A percentile compares a stretch with the other conserved stretches of the same genome.
Conservation (phyloP, 164 flowering plant genomes). For the Vitis rupestris region DNA sequence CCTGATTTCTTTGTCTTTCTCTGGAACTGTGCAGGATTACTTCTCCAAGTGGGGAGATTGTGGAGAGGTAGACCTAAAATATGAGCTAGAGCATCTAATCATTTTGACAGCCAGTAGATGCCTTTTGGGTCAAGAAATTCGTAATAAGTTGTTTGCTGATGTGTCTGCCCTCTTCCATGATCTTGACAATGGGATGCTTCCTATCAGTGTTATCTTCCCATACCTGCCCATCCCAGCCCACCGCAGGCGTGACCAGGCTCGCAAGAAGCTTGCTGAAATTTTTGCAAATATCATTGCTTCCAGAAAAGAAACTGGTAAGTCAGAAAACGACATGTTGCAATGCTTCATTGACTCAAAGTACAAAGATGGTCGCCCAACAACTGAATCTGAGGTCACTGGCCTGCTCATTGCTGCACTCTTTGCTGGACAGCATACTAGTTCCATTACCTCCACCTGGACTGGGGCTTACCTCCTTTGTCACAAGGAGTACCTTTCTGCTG, state of each 20-base stretch:
- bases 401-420: slow-evolving; percentile 96
- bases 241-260: slow-evolving; percentile 82
- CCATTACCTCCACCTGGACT: slow-evolving; percentile 94
- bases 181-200: slow-evolving; percentile 96
- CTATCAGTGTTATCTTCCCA: slow-evolving; percentile 89
- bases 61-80: slow-evolving; percentile 92
- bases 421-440: slow-evolving; percentile 98
- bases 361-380: slow-evolving; percentile 92
- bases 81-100: slow-evolving; percentile 89
- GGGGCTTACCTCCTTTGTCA: slow-evolving; percentile 84
- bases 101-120: slow-evolving; percentile 97
- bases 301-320: slow-evolving; percentile 58
- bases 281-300: slow-evolving; percentile 71
- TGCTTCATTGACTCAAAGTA: slow-evolving; percentile 90
- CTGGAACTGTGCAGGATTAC: slow-evolving; percentile 53
- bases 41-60: slow-evolving; percentile 94
- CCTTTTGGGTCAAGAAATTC: slow-evolving; percentile 87
- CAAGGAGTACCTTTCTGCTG: slow-evolving; percentile 59
- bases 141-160: slow-evolving; percentile 85
- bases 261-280: slow-evolving; percentile 74
- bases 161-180: slow-evolving; percentile 95
- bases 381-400: slow-evolving; percentile 90
- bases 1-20: too few relatives aligned
- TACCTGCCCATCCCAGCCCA: slow-evolving; percentile 95
- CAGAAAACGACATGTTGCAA: slow-evolving; percentile 90